These are phyloP conservation scores for Asterophora parasitica DNA, from an alignment of 768 basidiomycete genomes.

Conservation along the genomic window DNA sequence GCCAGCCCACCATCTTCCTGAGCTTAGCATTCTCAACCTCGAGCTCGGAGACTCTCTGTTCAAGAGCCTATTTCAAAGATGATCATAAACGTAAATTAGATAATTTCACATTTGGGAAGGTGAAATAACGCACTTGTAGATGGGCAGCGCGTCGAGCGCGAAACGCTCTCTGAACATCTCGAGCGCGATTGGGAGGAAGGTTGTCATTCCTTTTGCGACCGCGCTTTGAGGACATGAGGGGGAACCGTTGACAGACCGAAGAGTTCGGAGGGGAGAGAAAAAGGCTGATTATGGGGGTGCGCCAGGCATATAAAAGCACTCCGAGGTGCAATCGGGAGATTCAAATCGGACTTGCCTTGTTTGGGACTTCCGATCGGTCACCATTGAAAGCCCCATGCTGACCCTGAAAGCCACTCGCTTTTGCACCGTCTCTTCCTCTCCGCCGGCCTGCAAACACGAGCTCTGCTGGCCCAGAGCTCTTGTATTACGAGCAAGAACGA, in stretches of 20 bases:
- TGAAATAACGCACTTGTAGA: conserved; percentile 54
- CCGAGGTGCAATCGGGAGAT: conserved; percentile 28
- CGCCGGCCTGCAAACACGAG: conserved; percentile 1
- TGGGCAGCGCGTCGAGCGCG: conserved; percentile 85
- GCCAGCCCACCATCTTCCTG: conserved; percentile 66
- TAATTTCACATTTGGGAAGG: conserved; percentile 35
- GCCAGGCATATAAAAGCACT: conserved; percentile 39
- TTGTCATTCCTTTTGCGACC: conserved; percentile 82
- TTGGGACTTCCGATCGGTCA: conserved; percentile 16
- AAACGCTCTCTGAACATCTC: conserved; percentile 89
- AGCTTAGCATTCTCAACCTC: conserved; percentile 80
- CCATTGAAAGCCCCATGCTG: conserved; percentile 1
- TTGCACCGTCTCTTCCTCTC: conserved; percentile 6
- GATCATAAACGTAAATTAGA: conserved; percentile 26
- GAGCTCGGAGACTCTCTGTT: conserved; percentile 74
- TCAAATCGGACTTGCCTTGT: conserved; percentile 21
- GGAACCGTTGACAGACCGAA: conserved; percentile 28
- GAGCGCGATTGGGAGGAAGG: conserved; percentile 74
- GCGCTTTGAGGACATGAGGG: conserved; percentile 76
- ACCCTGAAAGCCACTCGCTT: conserved; percentile 4
- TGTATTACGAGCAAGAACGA: not conserved
- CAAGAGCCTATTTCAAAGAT: conserved; percentile 58
- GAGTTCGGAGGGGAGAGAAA: conserved; percentile 20
- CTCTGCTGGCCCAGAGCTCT: not conserved
- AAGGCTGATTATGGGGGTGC: conserved; percentile 19